Evolutionary conservation across 495 filamentous ascomycete species (phyloP).

Genomic region (Hypoxylon subgilvum): DNA sequence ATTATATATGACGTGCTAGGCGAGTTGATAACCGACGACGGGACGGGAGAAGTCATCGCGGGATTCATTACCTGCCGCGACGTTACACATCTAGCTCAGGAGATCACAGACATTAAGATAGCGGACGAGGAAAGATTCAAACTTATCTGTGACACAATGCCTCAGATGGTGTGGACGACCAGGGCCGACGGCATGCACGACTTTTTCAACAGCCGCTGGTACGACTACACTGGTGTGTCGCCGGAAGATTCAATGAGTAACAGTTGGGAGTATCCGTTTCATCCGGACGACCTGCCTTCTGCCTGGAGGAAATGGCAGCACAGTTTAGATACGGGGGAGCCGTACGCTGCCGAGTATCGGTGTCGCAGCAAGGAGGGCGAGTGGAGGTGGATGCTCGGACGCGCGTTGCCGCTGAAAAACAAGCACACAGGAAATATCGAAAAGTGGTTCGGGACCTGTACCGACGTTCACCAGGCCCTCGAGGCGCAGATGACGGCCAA

Average conservation of each 20-base stretch:
- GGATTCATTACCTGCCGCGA: conserved; percentile 69
- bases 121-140: conserved; percentile 70
- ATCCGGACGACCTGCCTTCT: conserved; percentile 63
- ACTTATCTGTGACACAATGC: conserved; percentile 72
- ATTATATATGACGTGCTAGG: conserved; percentile 65
- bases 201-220: conserved; percentile 73
- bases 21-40: conserved; percentile 62
- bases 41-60: conserved; percentile 69
- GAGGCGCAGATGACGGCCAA: conserved; percentile 64
- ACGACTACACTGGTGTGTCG: conserved; percentile 70
- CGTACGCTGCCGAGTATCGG: conserved; percentile 71
- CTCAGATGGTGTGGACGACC: conserved; percentile 72
- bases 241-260: conserved; percentile 54
- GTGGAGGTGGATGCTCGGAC: conserved; percentile 75
- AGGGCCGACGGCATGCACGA: conserved; percentile 64
- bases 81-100: conserved; percentile 63
- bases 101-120: conserved; percentile 65
- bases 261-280: conserved; percentile 52
- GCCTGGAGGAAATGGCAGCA: conserved; percentile 60
- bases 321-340: conserved; percentile 66
- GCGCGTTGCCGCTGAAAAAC: conserved; percentile 67
- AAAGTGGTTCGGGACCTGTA: conserved; percentile 76
- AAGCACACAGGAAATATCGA: conserved; percentile 65
- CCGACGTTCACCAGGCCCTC: conserved; percentile 69
- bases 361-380: conserved; percentile 64